phyloP scores from a whole-genome alignment of 176 grass and related monocot genomes.

The Canna indica region DNA sequence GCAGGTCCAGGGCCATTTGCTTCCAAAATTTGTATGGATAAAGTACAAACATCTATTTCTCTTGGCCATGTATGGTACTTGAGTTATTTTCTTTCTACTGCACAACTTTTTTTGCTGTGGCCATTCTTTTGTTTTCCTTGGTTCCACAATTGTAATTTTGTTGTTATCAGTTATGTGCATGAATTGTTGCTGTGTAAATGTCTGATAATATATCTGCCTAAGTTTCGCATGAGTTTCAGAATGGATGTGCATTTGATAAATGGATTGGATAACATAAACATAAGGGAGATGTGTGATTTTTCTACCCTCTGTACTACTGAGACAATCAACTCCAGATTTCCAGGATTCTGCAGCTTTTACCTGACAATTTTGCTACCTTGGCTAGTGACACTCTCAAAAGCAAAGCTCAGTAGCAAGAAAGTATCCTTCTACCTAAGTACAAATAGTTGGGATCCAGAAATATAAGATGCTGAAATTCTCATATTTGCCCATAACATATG shows the following conservation, averaged over 20 bases:
- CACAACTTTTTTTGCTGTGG: not conserved
- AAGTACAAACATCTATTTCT: constrained; percentile 66
- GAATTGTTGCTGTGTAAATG: not conserved
- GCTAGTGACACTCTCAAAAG: too few relatives aligned
- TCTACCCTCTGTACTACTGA: too few relatives aligned
- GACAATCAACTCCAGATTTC: too few relatives aligned
- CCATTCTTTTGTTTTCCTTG: constrained; percentile 5
- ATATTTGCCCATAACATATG: not conserved
- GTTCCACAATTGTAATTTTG: constrained; percentile 9
- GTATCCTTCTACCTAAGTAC: not conserved
- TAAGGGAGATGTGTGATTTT: too few relatives aligned
- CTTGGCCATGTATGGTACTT: constrained; percentile 61
- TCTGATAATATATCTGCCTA: not conserved
- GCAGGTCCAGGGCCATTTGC: constrained; percentile 70
- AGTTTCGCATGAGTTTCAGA: not conserved
- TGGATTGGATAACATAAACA: too few relatives aligned
- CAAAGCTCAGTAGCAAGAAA: not conserved
- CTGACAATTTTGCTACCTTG: not conserved
- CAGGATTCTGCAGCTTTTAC: too few relatives aligned
- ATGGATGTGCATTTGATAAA: too few relatives aligned
- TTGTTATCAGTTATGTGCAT: not conserved
- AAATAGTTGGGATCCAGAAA: not conserved
- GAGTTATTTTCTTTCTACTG: constrained; percentile 11
- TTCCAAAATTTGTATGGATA: constrained; percentile 90
- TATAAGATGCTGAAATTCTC: not conserved